These are phyloP conservation scores for Hanseniaspora guilliermondii DNA, from an alignment of 805 yeast species.

Conservation along the genomic window DNA sequence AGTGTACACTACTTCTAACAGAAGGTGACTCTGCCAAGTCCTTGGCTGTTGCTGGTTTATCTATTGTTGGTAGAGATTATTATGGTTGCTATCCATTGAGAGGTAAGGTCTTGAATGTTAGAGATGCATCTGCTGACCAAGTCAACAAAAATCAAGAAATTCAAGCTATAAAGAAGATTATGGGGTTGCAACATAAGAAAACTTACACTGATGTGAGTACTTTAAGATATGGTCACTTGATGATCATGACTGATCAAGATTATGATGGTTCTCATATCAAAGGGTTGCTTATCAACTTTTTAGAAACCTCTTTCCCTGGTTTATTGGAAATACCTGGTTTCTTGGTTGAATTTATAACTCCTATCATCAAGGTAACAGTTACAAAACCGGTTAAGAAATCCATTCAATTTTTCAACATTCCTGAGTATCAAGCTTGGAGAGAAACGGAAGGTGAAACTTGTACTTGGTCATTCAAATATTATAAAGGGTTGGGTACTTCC, in stretches of 20 bases:
- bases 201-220: conserved; percentile 59
- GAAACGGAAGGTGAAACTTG: conserved; percentile 60
- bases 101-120: conserved; percentile 87
- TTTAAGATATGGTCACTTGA: conserved; percentile 85
- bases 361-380: conserved; percentile 82
- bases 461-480: conserved; percentile 88
- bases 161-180: conserved; percentile 86
- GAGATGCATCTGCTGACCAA: conserved; percentile 96
- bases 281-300: conserved; percentile 83
- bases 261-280: conserved; percentile 97
- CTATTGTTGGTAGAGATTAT: conserved; percentile 88
- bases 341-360: conserved; percentile 86
- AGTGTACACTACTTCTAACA: conserved; percentile 84
- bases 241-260: conserved; percentile 99
- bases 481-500: conserved; percentile 97
- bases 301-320: conserved; percentile 92
- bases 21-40: conserved; percentile 96
- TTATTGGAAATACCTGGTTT: conserved; percentile 82
- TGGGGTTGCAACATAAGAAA: conserved; percentile 90
- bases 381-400: conserved; percentile 47
- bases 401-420: conserved; percentile 82
- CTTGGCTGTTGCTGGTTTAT: conserved; percentile 82
- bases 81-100: conserved; percentile 92
- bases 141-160: conserved; percentile 86
- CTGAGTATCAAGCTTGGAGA: conserved; percentile 91